Evolutionary conservation across 1,284 basidiomycete genomes (phyloP).

Genomic region (Anthracocystis panici-leucophaei): DNA sequence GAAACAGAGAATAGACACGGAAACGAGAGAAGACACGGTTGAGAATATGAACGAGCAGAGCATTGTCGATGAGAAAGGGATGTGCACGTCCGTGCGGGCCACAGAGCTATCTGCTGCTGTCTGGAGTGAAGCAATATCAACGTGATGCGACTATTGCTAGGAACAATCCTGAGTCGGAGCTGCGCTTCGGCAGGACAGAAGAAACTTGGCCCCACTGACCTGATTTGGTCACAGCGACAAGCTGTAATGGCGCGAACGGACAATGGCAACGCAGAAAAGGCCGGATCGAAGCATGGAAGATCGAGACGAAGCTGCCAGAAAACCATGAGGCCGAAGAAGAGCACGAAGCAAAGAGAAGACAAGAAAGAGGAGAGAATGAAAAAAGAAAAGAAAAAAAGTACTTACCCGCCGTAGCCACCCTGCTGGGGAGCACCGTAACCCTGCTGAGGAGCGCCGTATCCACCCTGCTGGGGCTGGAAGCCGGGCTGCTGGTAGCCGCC

Average conservation of each 20-base stretch:
- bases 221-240: neutral
- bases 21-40: constrained; percentile 22
- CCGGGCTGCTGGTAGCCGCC: constrained; percentile 59
- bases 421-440: constrained; percentile 55
- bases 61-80: neutral
- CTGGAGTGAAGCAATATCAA: neutral
- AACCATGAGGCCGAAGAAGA: neutral
- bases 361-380: neutral
- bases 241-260: neutral
- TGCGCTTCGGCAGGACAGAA: neutral
- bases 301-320: constrained; percentile 16
- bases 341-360: neutral
- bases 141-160: neutral
- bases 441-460: constrained; percentile 57
- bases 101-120: neutral
- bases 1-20: constrained; percentile 5
- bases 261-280: neutral
- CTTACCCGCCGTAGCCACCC: constrained; percentile 55
- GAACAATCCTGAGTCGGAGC: neutral
- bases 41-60: constrained; percentile 28
- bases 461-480: constrained; percentile 56
- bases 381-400: constrained; percentile 1
- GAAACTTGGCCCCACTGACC: neutral
- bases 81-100: neutral
- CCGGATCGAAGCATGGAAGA: constrained; percentile 2